Evolutionary conservation across 352 stramenopile genomes (phyloP).

Genomic region (Phytopythium chamaehyphon): DNA sequence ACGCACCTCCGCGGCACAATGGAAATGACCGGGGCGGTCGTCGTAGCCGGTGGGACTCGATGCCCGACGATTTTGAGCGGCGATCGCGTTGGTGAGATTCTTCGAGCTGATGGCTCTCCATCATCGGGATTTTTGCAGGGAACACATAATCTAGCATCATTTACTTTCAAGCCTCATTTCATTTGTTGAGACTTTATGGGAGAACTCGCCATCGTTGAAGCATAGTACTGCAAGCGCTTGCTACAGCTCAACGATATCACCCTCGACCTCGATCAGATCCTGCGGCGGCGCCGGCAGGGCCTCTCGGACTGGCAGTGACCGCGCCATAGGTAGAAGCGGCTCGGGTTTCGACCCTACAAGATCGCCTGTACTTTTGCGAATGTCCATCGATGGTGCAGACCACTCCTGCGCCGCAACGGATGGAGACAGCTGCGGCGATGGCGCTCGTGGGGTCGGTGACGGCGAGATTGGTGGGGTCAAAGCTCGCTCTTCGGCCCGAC

Average conservation of each 20-base stretch:
- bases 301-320: constrained; percentile 26
- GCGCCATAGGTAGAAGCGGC: constrained; percentile 13
- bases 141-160: too few species aligned
- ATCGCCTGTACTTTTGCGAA: constrained; percentile 7
- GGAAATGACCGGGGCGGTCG: constrained; percentile 5
- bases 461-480: not conserved
- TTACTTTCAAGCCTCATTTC: too few species aligned
- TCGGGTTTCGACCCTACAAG: constrained; percentile 6
- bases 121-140: not conserved
- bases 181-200: too few species aligned
- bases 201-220: too few species aligned
- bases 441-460: not conserved
- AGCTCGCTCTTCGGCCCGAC: too few species aligned
- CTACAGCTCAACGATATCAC: constrained; percentile 60
- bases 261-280: constrained; percentile 49
- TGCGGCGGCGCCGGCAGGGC: constrained; percentile 31
- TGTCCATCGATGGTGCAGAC: not conserved
- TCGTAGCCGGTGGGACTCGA: constrained; percentile 32
- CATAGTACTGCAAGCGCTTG: not conserved
- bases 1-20: not conserved
- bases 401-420: constrained; percentile 4
- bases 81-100: constrained; percentile 16
- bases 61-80: constrained; percentile 29
- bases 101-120: not conserved
- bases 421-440: constrained; percentile 6